Percentiles rank a stretch among this genome's conserved stretches.
These are phyloP conservation scores for Alternaria sp. DNA, from an alignment of 2,329 filamentous ascomycete genomes.

Conservation along the genomic window DNA sequence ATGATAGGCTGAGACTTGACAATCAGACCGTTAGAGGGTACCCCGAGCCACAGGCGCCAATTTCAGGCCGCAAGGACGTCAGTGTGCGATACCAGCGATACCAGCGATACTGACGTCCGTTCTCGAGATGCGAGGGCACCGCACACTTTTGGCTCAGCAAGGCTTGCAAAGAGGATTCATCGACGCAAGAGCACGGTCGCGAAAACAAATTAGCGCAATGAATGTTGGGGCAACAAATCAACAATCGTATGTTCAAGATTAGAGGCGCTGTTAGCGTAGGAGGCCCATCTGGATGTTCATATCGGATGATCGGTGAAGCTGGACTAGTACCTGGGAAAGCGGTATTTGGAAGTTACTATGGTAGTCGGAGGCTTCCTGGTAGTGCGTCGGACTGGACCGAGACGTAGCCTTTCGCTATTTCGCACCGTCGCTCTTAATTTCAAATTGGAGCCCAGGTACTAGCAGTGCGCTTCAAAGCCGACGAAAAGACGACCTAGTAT, in stretches of 20 bases:
- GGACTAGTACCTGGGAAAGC: neutral
- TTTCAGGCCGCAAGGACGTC: constrained; percentile 2
- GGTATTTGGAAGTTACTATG: neutral
- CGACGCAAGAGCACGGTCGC: constrained; percentile 15
- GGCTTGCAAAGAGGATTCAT: constrained; percentile 6
- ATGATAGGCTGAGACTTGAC: constrained; percentile 14
- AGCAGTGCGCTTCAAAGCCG: neutral
- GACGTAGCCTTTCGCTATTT: neutral
- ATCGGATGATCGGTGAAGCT: constrained; percentile 7
- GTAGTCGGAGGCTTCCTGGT: neutral
- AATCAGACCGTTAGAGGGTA: neutral
- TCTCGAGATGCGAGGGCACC: constrained; percentile 4
- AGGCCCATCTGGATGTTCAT: constrained; percentile 11
- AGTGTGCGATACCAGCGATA: neutral
- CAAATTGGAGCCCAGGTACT: neutral
- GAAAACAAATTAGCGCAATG: constrained; percentile 17
- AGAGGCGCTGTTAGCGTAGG: constrained; percentile 9
- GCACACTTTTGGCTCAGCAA: constrained; percentile 11
- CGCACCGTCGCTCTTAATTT: neutral
- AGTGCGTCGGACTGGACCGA: constrained; percentile 1
- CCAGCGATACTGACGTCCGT: neutral
- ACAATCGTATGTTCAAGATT: constrained; percentile 4
- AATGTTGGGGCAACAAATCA: constrained; percentile 19
- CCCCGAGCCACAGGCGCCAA: neutral
- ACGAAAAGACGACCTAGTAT: neutral